Percentiles rank a stretch among this genome's conserved stretches.
phyloP scores from a whole-genome alignment of 495 filamentous ascomycete species.

The Aspergillus nanangensis region DNA sequence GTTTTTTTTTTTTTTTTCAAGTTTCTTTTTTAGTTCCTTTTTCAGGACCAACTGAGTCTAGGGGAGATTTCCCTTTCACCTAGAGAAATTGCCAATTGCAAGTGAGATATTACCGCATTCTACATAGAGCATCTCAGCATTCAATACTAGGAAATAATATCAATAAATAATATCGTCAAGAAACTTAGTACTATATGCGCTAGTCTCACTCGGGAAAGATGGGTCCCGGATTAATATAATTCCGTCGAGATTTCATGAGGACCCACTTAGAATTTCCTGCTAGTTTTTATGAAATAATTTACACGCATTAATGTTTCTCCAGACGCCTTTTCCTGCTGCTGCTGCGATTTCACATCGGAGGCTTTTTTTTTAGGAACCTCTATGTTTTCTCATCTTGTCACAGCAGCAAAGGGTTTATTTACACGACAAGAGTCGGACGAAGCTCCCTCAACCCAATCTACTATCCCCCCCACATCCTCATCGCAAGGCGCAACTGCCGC shows the following conservation, averaged over 20 bases:
- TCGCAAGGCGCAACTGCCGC: constrained; percentile 6
- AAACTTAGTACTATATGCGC: no score
- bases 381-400: constrained; percentile 45
- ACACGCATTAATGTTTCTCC: constrained; percentile 15
- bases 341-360: constrained; percentile 1
- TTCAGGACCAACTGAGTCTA: no score
- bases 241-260: constrained; percentile 35
- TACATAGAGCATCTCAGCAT: no score
- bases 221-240: constrained; percentile 30
- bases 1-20: constrained; percentile 4
- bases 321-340: not conserved
- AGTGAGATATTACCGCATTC: not conserved
- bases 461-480: constrained; percentile 14
- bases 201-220: constrained; percentile 1
- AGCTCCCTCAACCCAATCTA: constrained; percentile 11
- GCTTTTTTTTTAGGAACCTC: constrained; percentile 14
- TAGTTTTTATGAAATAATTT: no score
- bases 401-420: constrained; percentile 41
- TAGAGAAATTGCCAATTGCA: no score
- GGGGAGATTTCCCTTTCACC: no score
- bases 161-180: no score
- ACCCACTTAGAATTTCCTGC: no score
- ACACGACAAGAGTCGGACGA: constrained; percentile 24
- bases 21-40: no score
- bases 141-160: no score